Percentiles rank a stretch among this genome's conserved stretches.
Evolutionary conservation across 108 stramenopile genomes (phyloP).

Genomic region (Cyclotella kingstonii): DNA sequence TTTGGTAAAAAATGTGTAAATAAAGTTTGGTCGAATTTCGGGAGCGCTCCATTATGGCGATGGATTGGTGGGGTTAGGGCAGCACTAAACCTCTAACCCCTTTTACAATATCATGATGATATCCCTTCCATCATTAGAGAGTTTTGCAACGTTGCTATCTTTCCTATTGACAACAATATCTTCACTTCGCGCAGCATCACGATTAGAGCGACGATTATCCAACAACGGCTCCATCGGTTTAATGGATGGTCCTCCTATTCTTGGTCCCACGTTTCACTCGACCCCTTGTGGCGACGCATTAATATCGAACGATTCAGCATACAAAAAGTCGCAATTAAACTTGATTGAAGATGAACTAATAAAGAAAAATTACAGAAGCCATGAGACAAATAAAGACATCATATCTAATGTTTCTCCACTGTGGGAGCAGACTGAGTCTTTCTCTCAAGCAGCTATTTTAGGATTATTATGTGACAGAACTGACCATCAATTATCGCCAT

Average conservation of each 20-base stretch:
- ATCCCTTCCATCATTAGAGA: slow-evolving; percentile 12
- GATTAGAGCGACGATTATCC: slow-evolving; percentile 42
- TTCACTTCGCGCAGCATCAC: slow-evolving; percentile 70
- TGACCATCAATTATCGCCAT: slow-evolving; percentile 5
- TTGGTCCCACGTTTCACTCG: slow-evolving; percentile 25
- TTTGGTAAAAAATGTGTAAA: no score
- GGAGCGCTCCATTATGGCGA: no score
- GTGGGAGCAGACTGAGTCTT: slow-evolving; percentile 62
- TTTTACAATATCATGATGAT: no score
- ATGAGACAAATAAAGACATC: neutral
- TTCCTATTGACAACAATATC: slow-evolving; percentile 48
- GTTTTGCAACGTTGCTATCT: slow-evolving; percentile 18
- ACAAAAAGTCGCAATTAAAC: no score
- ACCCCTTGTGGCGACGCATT: no score
- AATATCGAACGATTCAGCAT: no score
- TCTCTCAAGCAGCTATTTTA: slow-evolving; percentile 60
- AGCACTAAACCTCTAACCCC: no score
- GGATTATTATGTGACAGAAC: slow-evolving; percentile 31
- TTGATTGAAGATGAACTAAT: slow-evolving; percentile 1
- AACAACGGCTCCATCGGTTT: slow-evolving; percentile 60
- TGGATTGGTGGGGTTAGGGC: no score
- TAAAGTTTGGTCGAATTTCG: no score
- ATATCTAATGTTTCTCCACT: slow-evolving; percentile 44
- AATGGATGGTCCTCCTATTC: slow-evolving; percentile 72
- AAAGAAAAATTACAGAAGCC: neutral